These are phyloP conservation scores for Ensete ventricosum DNA, from an alignment of 176 grass and related monocot species.

Conservation along the genomic window DNA sequence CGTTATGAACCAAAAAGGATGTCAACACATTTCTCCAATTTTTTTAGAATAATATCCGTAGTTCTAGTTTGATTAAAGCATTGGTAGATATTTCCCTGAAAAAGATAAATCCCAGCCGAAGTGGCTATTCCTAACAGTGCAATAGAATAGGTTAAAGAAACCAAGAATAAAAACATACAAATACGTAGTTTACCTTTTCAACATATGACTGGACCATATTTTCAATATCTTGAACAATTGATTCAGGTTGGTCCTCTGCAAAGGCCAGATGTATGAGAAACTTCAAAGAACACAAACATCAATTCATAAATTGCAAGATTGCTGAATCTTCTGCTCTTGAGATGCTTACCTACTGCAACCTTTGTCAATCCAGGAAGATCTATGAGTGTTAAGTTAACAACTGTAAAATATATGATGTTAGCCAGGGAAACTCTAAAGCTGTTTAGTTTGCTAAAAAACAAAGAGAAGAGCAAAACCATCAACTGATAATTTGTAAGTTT, in stretches of 20 bases:
- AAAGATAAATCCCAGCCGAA: no score
- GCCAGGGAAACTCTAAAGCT: no score
- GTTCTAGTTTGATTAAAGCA: no score
- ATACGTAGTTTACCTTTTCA: constrained; percentile 57
- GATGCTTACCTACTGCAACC: constrained; percentile 87
- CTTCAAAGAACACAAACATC: not conserved
- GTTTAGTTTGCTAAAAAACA: no score
- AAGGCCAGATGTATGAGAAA: not conserved
- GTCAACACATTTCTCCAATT: no score
- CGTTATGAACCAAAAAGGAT: no score
- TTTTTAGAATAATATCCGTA: no score
- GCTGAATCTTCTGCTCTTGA: constrained; percentile 3
- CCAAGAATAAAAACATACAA: not conserved
- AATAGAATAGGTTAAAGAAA: no score
- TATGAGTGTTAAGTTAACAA: constrained; percentile 97
- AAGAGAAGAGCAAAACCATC: no score
- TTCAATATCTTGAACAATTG: constrained; percentile 98
- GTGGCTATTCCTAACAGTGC: no score
- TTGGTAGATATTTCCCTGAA: no score
- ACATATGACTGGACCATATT: constrained; percentile 97
- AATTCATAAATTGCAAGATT: constrained; percentile 13
- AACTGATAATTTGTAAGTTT: no score
- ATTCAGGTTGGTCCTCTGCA: constrained; percentile 77
- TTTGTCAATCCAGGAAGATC: constrained; percentile 99
- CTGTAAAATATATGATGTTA: constrained; percentile 33